These are phyloP conservation scores for Henckelia pumila DNA, from an alignment of 257 asterid genomes.

Conservation along the genomic window DNA sequence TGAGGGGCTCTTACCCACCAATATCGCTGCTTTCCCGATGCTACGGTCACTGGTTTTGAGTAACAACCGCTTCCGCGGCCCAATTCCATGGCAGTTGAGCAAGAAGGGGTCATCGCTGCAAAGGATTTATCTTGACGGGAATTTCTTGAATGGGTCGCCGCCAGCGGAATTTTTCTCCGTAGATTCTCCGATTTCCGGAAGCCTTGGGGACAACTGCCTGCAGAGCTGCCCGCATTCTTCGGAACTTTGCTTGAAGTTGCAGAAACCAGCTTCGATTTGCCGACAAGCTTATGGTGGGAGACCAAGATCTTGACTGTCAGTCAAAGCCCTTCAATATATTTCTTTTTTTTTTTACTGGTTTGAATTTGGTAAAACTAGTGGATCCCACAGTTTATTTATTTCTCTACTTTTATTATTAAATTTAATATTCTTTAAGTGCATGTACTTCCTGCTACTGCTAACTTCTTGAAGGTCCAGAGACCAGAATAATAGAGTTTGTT, in stretches of 20 bases:
- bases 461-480: no score
- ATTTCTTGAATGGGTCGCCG: conserved; percentile 45
- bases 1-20: conserved; percentile 35
- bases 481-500: no score
- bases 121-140: conserved; percentile 47
- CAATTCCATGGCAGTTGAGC: conserved; percentile 40
- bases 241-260: conserved; percentile 49
- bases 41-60: conserved; percentile 35
- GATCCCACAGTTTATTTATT: no score
- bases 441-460: no score
- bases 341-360: background rate
- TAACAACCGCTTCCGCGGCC: conserved; percentile 48
- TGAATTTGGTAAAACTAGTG: no score
- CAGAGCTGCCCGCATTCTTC: conserved; percentile 44
- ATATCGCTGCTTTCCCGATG: conserved; percentile 31
- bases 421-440: background rate
- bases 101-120: conserved; percentile 29
- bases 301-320: conserved; percentile 27
- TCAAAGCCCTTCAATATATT: background rate
- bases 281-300: conserved; percentile 44
- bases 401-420: no score
- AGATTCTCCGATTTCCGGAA: conserved; percentile 30
- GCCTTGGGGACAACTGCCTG: conserved; percentile 50
- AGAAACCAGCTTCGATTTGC: conserved; percentile 48
- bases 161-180: conserved; percentile 36